A percentile compares a stretch with the other conserved stretches of the same genome.
These are phyloP conservation scores for Panicum virgatum DNA, from an alignment of 202 grass and related monocot genomes.

Conservation along the genomic window DNA sequence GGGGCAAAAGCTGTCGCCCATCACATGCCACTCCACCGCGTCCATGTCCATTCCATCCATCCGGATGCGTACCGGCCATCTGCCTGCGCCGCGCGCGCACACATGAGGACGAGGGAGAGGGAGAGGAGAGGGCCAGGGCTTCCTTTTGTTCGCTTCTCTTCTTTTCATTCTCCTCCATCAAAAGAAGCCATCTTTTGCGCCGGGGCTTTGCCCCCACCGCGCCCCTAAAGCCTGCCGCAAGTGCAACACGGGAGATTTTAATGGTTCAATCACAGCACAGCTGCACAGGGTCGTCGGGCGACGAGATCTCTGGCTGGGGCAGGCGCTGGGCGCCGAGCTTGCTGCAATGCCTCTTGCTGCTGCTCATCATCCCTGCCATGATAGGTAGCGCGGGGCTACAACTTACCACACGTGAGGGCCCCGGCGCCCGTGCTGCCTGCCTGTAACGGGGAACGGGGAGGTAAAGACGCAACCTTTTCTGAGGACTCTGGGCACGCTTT, in stretches of 20 bases:
- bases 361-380: conserved; percentile 43
- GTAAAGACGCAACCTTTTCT: background rate
- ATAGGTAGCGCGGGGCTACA: conserved; percentile 26
- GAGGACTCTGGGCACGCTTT: background rate
- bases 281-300: background rate
- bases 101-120: background rate
- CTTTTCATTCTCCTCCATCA: conserved; percentile 76
- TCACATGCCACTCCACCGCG: conserved; percentile 58
- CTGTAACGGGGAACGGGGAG: conserved; percentile 19
- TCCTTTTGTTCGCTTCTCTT: conserved; percentile 70
- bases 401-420: conserved; percentile 45
- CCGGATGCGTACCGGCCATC: background rate
- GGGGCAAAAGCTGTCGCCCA: conserved; percentile 54
- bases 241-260: conserved; percentile 34
- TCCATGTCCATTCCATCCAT: background rate
- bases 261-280: conserved; percentile 33
- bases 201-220: background rate
- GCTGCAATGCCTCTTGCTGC: background rate
- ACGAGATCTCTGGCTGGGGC: conserved; percentile 31
- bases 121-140: background rate
- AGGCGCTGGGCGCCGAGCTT: background rate
- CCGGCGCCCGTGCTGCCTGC: background rate
- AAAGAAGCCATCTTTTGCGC: conserved; percentile 54
- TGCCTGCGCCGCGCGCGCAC: conserved; percentile 3
- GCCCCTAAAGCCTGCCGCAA: conserved; percentile 49